These are phyloP conservation scores for Hysterium pulicare DNA, from an alignment of 2,329 filamentous ascomycete genomes.

Conservation along the genomic window DNA sequence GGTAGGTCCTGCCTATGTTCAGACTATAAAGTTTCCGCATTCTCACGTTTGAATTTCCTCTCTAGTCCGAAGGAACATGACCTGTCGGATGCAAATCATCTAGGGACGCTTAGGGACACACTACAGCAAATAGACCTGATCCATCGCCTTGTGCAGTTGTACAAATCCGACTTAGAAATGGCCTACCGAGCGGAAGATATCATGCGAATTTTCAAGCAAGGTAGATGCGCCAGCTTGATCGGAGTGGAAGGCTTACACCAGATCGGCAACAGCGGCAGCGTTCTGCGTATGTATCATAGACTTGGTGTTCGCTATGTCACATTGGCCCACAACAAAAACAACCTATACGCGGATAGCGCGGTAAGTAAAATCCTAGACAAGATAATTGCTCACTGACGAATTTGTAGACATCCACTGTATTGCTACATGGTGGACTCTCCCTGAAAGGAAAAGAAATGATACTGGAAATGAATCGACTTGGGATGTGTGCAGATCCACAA, in stretches of 20 bases:
- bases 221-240: slow-evolving; percentile 6
- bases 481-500: too few relatives aligned
- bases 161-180: slow-evolving; percentile 3
- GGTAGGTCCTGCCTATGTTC: slow-evolving; percentile 1
- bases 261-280: slow-evolving; percentile 6
- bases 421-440: slow-evolving; percentile 49
- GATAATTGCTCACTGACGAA: neutral
- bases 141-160: slow-evolving; percentile 7
- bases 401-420: neutral
- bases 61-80: slow-evolving; percentile 2
- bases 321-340: slow-evolving; percentile 8
- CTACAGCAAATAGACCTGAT: slow-evolving; percentile 12
- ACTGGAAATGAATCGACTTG: slow-evolving; percentile 83
- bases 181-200: slow-evolving; percentile 5
- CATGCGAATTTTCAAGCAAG: slow-evolving; percentile 4
- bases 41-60: neutral
- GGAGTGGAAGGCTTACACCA: slow-evolving; percentile 13
- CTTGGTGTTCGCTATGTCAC: slow-evolving; percentile 12
- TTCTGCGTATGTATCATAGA: slow-evolving; percentile 6
- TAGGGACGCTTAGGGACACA: slow-evolving; percentile 8
- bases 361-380: neutral
- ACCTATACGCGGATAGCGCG: slow-evolving; percentile 10
- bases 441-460: slow-evolving; percentile 63
- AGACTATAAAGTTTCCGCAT: neutral
- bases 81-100: slow-evolving; percentile 2